These are phyloP conservation scores for Testicularia cyperi DNA, from an alignment of 1,284 basidiomycete species.

Conservation along the genomic window DNA sequence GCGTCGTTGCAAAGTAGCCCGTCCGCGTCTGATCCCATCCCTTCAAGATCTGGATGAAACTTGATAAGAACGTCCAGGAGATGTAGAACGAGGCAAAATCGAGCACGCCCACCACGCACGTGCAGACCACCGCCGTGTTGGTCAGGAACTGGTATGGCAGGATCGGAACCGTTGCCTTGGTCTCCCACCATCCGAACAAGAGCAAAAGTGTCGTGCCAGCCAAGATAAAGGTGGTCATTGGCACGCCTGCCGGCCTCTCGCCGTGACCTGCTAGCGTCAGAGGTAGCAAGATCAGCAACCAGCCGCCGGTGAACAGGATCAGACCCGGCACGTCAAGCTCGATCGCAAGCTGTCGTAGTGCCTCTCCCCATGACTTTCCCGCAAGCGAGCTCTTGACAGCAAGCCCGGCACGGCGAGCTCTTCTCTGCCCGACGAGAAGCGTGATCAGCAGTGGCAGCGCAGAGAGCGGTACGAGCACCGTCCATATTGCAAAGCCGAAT, in stretches of 20 bases:
- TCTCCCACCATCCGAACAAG: constrained; percentile 62
- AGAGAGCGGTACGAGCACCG: constrained; percentile 48
- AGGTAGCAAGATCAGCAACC: constrained; percentile 69
- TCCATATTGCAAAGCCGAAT: constrained; percentile 71
- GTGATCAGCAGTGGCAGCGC: constrained; percentile 53
- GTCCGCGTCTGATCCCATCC: constrained; percentile 57
- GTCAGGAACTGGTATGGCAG: constrained; percentile 61
- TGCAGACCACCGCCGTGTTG: constrained; percentile 57
- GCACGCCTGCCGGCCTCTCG: constrained; percentile 17
- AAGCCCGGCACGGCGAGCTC: constrained; percentile 40
- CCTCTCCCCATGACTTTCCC: constrained; percentile 26
- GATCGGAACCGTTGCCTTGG: constrained; percentile 62
- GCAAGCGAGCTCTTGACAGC: constrained; percentile 22
- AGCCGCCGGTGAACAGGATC: constrained; percentile 68
- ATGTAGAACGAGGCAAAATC: constrained; percentile 62
- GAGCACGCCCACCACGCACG: constrained; percentile 57
- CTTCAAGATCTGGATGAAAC: constrained; percentile 56
- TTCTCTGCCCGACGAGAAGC: constrained; percentile 47
- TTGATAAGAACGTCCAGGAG: constrained; percentile 57
- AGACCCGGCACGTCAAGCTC: constrained; percentile 72
- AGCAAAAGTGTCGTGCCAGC: constrained; percentile 61
- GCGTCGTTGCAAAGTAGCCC: constrained; percentile 57
- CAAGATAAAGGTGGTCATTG: constrained; percentile 42
- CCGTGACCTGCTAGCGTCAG: constrained; percentile 65
- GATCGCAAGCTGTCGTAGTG: constrained; percentile 42